These are phyloP conservation scores for Scheffersomyces illinoinensis DNA, from an alignment of 1,139 yeast species.

Conservation along the genomic window DNA sequence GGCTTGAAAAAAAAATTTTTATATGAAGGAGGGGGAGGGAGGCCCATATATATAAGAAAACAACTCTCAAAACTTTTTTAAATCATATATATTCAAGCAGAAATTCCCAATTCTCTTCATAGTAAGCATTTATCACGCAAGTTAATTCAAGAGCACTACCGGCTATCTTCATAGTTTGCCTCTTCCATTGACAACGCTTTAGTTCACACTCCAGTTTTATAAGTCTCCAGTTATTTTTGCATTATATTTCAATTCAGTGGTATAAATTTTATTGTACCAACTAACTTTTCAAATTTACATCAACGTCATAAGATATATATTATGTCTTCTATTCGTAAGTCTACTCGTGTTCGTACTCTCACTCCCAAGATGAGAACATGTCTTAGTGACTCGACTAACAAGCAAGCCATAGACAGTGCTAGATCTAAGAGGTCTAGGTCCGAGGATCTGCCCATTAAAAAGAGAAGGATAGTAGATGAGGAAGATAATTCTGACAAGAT, in stretches of 20 bases:
- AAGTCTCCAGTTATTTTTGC: neutral
- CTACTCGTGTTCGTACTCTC: constrained; percentile 28
- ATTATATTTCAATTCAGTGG: neutral
- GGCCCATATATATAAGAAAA: neutral
- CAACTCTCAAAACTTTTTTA: neutral
- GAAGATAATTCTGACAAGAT: constrained; percentile 30
- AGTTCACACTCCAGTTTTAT: neutral
- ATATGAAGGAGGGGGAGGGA: neutral
- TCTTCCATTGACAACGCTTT: neutral
- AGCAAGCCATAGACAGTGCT: constrained; percentile 10
- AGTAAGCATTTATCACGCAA: neutral
- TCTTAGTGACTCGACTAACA: constrained; percentile 10
- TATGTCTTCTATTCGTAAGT: constrained; percentile 30
- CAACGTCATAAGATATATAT: neutral
- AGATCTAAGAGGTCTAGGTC: constrained; percentile 5
- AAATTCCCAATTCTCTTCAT: neutral
- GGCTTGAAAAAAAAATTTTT: neutral
- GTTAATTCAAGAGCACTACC: neutral
- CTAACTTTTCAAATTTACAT: neutral
- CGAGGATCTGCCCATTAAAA: constrained; percentile 1
- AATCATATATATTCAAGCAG: neutral
- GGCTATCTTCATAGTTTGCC: neutral
- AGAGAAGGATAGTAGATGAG: constrained; percentile 1
- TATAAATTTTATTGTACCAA: neutral
- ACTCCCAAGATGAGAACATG: constrained; percentile 18